Evolutionary conservation across 306 rosid species (phyloP).

Genomic region (Glycine latifolia): DNA sequence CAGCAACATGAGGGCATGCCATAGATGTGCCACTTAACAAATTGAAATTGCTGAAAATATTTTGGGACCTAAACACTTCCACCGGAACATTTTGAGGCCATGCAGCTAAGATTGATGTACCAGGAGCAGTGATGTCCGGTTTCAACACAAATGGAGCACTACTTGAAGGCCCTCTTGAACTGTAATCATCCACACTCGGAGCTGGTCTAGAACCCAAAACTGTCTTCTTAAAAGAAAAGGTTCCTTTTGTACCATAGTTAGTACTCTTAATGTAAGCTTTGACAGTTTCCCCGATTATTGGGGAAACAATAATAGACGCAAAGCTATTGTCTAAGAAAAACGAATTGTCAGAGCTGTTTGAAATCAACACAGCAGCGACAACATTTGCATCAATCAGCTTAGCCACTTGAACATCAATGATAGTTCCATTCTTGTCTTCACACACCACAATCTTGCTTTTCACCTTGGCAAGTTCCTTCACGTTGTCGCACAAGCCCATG

Average conservation of each 20-base stretch:
- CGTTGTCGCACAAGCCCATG: constrained; percentile 52
- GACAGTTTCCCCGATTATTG: constrained; percentile 56
- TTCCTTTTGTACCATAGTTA: constrained; percentile 52
- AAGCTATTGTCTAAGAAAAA: background rate
- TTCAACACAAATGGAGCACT: constrained; percentile 73
- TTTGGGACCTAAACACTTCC: background rate
- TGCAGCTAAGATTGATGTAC: constrained; percentile 71
- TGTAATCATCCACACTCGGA: constrained; percentile 66
- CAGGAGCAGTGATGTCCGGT: constrained; percentile 85
- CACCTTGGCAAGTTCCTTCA: constrained; percentile 40
- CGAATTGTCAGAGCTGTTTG: constrained; percentile 44
- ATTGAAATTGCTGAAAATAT: constrained; percentile 49
- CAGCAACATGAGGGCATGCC: constrained; percentile 83
- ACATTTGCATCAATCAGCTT: constrained; percentile 45
- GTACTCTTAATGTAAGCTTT: constrained; percentile 51
- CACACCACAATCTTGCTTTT: constrained; percentile 69
- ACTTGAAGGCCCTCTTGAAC: constrained; percentile 79
- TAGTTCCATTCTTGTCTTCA: constrained; percentile 44
- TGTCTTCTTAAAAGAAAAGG: constrained; percentile 56
- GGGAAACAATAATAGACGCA: constrained; percentile 49
- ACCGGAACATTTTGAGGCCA: constrained; percentile 65
- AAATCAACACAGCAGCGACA: constrained; percentile 62
- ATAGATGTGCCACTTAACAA: constrained; percentile 77
- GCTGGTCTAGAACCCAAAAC: constrained; percentile 59
- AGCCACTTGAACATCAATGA: constrained; percentile 17